Percentiles rank a stretch among this genome's conserved stretches.
Evolutionary conservation across 176 grass and related monocot species (phyloP).

Genomic region (Oryza meridionalis): DNA sequence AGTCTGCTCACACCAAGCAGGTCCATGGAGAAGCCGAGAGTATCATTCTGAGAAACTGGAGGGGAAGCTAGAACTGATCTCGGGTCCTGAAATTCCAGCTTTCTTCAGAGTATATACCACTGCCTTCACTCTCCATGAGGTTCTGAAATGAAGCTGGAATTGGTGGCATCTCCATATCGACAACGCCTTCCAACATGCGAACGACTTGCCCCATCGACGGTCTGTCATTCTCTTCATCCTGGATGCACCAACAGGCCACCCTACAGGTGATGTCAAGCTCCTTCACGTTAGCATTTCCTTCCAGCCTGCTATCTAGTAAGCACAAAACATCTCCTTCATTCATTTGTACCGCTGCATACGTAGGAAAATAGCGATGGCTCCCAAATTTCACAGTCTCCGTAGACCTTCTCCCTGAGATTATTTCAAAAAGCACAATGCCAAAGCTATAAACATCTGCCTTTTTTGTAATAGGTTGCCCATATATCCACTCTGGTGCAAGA

Average conservation of each 20-base stretch:
- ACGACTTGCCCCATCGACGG: constrained; percentile 58
- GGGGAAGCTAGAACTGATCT: background rate
- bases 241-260: constrained; percentile 65
- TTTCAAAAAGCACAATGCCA: constrained; percentile 60
- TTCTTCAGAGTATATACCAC: constrained; percentile 25
- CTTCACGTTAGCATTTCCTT: constrained; percentile 37
- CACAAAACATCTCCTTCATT: constrained; percentile 46
- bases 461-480: constrained; percentile 42
- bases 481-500: constrained; percentile 61
- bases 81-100: background rate
- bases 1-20: background rate
- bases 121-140: constrained; percentile 32
- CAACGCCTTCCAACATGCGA: constrained; percentile 42
- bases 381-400: constrained; percentile 1
- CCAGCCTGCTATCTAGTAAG: constrained; percentile 45
- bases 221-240: constrained; percentile 42
- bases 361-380: constrained; percentile 42
- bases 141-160: constrained; percentile 46
- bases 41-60: too few species aligned
- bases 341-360: constrained; percentile 37
- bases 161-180: constrained; percentile 36
- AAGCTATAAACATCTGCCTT: constrained; percentile 68
- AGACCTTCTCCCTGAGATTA: constrained; percentile 51
- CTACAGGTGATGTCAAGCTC: constrained; percentile 42
- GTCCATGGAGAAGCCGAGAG: background rate